Conservation (phyloP, 108 stramenopile species). For the Stephanodiscus minutulus region DNA sequence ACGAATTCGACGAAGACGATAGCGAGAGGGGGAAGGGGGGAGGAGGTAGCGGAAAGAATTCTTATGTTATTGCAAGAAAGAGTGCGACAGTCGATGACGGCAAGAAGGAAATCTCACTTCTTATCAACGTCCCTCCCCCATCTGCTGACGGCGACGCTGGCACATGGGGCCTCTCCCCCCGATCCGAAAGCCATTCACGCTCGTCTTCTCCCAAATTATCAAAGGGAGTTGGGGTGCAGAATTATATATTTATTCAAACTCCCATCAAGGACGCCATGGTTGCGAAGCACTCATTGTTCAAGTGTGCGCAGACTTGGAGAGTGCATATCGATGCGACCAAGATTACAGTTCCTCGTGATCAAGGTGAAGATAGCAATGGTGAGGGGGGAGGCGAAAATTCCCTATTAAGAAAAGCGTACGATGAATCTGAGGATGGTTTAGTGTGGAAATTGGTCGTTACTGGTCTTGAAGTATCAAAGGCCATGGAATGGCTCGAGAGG, state of each 20-base stretch:
- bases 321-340: slow-evolving; percentile 66
- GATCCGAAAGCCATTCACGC: slow-evolving; percentile 26
- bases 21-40: background rate
- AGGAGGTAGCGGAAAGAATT: slow-evolving; percentile 1
- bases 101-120: background rate
- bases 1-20: background rate
- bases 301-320: slow-evolving; percentile 61
- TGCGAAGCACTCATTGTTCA: slow-evolving; percentile 57
- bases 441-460: slow-evolving; percentile 79
- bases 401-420: slow-evolving; percentile 45
- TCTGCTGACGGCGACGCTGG: background rate
- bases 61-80: slow-evolving; percentile 74
- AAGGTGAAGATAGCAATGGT: background rate
- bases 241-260: slow-evolving; percentile 73
- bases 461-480: slow-evolving; percentile 61
- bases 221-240: slow-evolving; percentile 36
- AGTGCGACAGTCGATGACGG: slow-evolving; percentile 3
- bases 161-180: background rate
- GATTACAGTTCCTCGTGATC: slow-evolving; percentile 23
- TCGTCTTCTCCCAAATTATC: slow-evolving; percentile 36
- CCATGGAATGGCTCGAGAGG: slow-evolving; percentile 62
- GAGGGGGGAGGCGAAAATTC: slow-evolving; percentile 46
- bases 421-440: slow-evolving; percentile 62
- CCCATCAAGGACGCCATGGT: slow-evolving; percentile 65
- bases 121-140: slow-evolving; percentile 2